A percentile compares a stretch with the other conserved stretches of the same genome.
These are phyloP conservation scores for Athelia sp. DNA, from an alignment of 1,284 basidiomycete species.

Conservation along the genomic window DNA sequence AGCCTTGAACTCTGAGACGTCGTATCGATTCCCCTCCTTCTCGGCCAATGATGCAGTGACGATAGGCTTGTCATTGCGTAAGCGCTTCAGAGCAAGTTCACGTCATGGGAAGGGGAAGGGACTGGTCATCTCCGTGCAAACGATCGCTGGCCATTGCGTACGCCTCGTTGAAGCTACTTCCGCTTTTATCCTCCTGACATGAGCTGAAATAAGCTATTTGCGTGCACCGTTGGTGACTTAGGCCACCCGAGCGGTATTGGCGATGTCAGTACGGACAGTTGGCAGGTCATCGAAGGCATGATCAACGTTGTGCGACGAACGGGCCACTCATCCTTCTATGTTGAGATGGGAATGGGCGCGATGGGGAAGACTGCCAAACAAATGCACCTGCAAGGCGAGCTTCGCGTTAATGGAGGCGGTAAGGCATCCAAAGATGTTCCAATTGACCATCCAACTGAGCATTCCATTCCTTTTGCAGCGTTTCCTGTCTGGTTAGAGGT, in stretches of 20 bases:
- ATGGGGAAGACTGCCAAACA: constrained; percentile 73
- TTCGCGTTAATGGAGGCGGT: constrained; percentile 72
- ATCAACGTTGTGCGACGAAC: constrained; percentile 71
- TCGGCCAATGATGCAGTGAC: constrained; percentile 73
- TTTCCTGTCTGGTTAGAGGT: constrained; percentile 83
- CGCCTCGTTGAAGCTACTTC: no score
- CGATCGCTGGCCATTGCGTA: constrained; percentile 58
- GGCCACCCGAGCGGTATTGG: constrained; percentile 58
- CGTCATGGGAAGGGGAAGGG: constrained; percentile 74
- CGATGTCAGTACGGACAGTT: constrained; percentile 76
- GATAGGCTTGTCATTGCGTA: constrained; percentile 72
- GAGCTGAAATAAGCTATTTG: constrained; percentile 58
- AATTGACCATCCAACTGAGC: constrained; percentile 5
- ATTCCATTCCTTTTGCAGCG: constrained; percentile 36
- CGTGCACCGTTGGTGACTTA: constrained; percentile 76
- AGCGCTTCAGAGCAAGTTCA: constrained; percentile 69
- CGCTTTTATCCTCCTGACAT: no score
- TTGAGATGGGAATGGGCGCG: constrained; percentile 77
- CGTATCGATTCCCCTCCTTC: constrained; percentile 67
- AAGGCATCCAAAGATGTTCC: constrained; percentile 21
- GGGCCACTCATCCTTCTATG: constrained; percentile 79
- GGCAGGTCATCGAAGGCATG: constrained; percentile 74
- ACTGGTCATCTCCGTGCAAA: constrained; percentile 71
- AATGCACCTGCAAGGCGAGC: constrained; percentile 60
- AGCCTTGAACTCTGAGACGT: constrained; percentile 62